Percentiles rank a stretch among this genome's conserved stretches.
phyloP scores from a whole-genome alignment of 2,329 filamentous ascomycete genomes.

The Plenodomus biglobosus region DNA sequence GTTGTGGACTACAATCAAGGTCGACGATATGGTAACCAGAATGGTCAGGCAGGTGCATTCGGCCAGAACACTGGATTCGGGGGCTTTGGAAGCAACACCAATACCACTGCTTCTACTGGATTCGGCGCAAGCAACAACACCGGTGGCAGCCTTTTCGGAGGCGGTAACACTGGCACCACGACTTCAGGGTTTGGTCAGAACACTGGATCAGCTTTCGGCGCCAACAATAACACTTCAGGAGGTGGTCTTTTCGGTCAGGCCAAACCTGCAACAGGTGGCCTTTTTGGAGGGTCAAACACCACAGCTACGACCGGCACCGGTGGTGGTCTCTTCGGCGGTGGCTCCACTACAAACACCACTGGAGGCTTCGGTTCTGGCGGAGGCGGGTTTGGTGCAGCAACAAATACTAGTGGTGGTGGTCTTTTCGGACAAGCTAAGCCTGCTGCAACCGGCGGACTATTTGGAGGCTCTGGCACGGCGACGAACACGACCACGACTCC shows the following conservation, averaged over 20 bases:
- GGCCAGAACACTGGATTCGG: conserved; percentile 65
- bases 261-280: conserved; percentile 40
- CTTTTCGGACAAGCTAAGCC: conserved; percentile 54
- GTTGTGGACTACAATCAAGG: conserved; percentile 87
- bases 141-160: conserved; percentile 51
- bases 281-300: conserved; percentile 42
- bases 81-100: conserved; percentile 47
- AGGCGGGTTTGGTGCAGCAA: conserved; percentile 40
- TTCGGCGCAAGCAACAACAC: conserved; percentile 53
- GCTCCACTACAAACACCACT: conserved; percentile 31
- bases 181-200: conserved; percentile 39
- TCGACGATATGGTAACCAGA: conserved; percentile 77
- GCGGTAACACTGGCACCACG: conserved; percentile 36
- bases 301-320: conserved; percentile 30
- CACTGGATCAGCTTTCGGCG: conserved; percentile 33
- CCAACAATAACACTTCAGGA: conserved; percentile 30
- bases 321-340: conserved; percentile 41
- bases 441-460: conserved; percentile 41
- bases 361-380: conserved; percentile 29
- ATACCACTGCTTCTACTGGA: conserved; percentile 38
- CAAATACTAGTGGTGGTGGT: conserved; percentile 36
- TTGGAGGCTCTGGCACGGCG: conserved; percentile 34
- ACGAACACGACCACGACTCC: conserved; percentile 27
- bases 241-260: conserved; percentile 39
- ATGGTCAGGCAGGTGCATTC: conserved; percentile 79